Conservation (phyloP, 1,284 basidiomycete genomes). For the Gomphus bonarii region DNA sequence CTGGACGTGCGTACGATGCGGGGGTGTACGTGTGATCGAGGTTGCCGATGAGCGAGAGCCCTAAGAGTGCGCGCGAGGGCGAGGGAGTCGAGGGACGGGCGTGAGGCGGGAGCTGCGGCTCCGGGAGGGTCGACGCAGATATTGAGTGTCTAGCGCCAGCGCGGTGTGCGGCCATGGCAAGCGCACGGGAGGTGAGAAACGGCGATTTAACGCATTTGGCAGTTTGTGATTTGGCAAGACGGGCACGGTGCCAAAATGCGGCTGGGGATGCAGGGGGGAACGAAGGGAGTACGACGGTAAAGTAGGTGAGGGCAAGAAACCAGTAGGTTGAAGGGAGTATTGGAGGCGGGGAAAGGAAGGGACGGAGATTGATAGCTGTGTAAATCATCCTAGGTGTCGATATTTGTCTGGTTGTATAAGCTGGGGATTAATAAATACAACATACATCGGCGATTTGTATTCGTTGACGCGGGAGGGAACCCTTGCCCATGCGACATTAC, state of each 20-base stretch:
- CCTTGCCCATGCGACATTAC: conserved; percentile 24
- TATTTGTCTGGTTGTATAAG: background rate
- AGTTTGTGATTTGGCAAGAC: conserved; percentile 23
- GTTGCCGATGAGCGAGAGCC: conserved; percentile 29
- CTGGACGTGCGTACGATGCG: conserved; percentile 14
- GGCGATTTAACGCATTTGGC: conserved; percentile 22
- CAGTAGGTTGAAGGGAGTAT: conserved; percentile 16
- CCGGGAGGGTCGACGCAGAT: background rate
- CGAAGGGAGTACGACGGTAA: conserved; percentile 25
- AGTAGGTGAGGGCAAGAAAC: conserved; percentile 26
- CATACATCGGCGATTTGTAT: conserved; percentile 9
- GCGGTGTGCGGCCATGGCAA: conserved; percentile 22
- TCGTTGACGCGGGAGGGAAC: conserved; percentile 1
- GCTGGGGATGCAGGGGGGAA: background rate
- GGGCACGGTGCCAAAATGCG: conserved; percentile 28
- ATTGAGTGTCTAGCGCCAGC: conserved; percentile 8
- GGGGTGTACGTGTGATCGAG: conserved; percentile 28
- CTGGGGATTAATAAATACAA: conserved; percentile 17
- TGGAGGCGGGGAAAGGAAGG: conserved; percentile 19
- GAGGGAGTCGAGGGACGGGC: background rate
- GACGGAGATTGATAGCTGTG: conserved; percentile 27
- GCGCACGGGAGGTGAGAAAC: conserved; percentile 21
- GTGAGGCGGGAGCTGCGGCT: background rate
- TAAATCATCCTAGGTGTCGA: conserved; percentile 23
- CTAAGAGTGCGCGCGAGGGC: conserved; percentile 23